These are phyloP conservation scores for Ilyonectria mors-panacis DNA, from an alignment of 2,329 filamentous ascomycete species.

Conservation along the genomic window DNA sequence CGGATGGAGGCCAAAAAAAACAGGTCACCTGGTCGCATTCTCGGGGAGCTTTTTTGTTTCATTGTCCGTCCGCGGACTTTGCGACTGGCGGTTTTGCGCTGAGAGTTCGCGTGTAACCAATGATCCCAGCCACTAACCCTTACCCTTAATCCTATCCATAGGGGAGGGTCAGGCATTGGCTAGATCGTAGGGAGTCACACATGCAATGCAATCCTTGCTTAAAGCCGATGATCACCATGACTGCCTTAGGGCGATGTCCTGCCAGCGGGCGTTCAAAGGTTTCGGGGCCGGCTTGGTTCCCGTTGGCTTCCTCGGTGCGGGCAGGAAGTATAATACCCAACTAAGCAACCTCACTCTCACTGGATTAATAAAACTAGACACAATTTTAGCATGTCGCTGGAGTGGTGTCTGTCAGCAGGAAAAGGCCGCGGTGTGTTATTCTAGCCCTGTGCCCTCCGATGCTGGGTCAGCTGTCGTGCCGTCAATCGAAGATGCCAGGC, in stretches of 20 bases:
- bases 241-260: neutral
- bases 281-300: neutral
- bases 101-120: neutral
- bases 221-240: constrained; percentile 1
- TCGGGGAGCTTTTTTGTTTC: neutral
- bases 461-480: neutral
- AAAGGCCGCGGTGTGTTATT: neutral
- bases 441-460: neutral
- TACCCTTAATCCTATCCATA: neutral
- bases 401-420: neutral
- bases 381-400: neutral
- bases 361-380: neutral
- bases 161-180: neutral
- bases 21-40: neutral
- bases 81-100: neutral
- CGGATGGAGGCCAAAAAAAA: neutral
- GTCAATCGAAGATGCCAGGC: neutral
- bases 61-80: neutral
- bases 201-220: constrained; percentile 4
- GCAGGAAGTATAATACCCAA: neutral
- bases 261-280: neutral
- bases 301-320: neutral
- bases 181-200: neutral
- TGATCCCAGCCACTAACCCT: neutral
- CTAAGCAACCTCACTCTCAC: neutral